Evolutionary conservation across 371 early-diverging fungal genomes (phyloP), one percentile per base, ranked within the genome.

Genomic region (Rhizomucor miehei): DNA sequence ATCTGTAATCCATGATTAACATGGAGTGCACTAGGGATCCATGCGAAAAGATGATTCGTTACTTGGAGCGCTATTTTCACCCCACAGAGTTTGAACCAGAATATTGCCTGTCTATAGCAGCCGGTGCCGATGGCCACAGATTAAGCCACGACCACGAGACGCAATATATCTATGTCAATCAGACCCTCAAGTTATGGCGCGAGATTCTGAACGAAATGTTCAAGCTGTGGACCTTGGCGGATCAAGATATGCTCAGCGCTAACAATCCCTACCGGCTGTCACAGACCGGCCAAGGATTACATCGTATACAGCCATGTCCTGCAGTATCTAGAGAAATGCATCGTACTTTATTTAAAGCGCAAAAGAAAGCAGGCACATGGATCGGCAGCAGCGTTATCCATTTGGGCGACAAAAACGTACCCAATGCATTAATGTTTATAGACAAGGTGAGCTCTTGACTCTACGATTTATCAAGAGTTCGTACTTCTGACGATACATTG

Each of bases 181-280:
- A 98, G 72, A 92, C 96, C 12, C 78, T 98, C 35, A 84, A 91
- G 4, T 77, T 98, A 19, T 98, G 98, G 97, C 81, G 93, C 9
- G 97, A 95, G 63, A 89, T 98, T 52, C 73, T 91, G 23, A 89
- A 97, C 73, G 96, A 97, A 52, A 94, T 97, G 94, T 98, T 94
- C 64, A 89, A 82, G 82, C 87, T 98, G 25, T 98, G 98, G 98
- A 80, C 74, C 40, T 63, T 93, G 23, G 87, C 98, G 11, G 98
- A 98, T 68, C 55, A 77, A 44, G 98, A 98, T 63, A 73, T 98
- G 75, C 69, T 98, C 44, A 62, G 69, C 8, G 63, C 79, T 14
- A 59, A 60, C 16, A 90, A 89, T 60, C 67, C 80, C 14, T 98
- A 98, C 73, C 82, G 94, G 6, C 82, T 98, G 45, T 69, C 87